Base-by-base conservation (phyloP, 176 grass and related monocot genomes). In the Oryza meridionalis region DNA sequence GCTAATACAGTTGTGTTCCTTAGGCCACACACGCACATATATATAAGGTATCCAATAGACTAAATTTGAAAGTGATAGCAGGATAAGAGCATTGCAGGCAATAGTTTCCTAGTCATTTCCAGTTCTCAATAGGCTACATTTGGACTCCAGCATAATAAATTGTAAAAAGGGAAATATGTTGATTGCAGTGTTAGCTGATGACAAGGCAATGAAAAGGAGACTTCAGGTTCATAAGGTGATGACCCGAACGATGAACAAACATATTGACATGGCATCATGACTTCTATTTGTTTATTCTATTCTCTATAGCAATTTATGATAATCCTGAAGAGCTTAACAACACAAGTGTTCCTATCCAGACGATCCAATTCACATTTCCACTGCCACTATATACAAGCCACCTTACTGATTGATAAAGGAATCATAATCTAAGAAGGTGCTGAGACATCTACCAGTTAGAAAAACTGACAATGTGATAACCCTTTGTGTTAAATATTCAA, bases 171-270 rank as follows among this genome's bases (percentile, higher is more conserved):
- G 49, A 38, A 81, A 55, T 15, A 4, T 35, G 9, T 6, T 32
- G 12, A 27, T 15, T 53, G 12, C 33, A 71, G 5, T 81, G 7
- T 27, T 27, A 71, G 21, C 21, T 72, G 79, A 64, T 78, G 76
- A 81, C 50, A 58, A 35, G 46, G 29, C 44, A 81, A 69, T 81
- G 65, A 80, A 65, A 24, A 21, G 11, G 65, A 37, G 11, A 69
- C 65, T 69, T 69, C 11, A 19, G 11, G 6, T 67, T 49, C 43
- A 67, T 8, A 26, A 55, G 32, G 11, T 66, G 26, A 67, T 68
- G 16, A 29, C 9, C 43, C 33, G 27, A 17, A 69, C 29, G 51
- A 17, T 42, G 3, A 29, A 7, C 16, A 58, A 51, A 70, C 29
- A 40, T 37, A 31, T 32, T 69, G 26, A 55, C 66, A 81, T 58